Evolutionary conservation across 805 yeast species (phyloP).

Genomic region (Wickerhamiella hasegawae): DNA sequence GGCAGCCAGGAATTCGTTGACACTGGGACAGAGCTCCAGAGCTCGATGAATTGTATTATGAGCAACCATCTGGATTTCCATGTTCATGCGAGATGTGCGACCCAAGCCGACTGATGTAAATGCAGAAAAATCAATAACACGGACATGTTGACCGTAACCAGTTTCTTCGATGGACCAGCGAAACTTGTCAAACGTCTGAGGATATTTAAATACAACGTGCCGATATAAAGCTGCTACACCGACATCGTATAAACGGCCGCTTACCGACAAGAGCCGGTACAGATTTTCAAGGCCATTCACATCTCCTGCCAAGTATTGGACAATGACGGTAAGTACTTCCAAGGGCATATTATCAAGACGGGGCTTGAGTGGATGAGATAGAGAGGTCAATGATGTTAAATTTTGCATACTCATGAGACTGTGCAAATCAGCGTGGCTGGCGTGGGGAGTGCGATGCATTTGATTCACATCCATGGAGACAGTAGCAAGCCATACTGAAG

Average conservation of each 20-base stretch:
- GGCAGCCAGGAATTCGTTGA: slow-evolving; percentile 65
- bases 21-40: slow-evolving; percentile 40
- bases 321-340: slow-evolving; percentile 16
- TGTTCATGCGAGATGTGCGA: slow-evolving; percentile 76
- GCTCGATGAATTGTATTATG: slow-evolving; percentile 51
- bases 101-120: slow-evolving; percentile 84
- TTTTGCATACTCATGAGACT: background rate
- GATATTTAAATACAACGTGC: slow-evolving; percentile 46
- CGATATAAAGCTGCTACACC: slow-evolving; percentile 24
- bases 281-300: slow-evolving; percentile 8
- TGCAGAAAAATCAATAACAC: slow-evolving; percentile 71
- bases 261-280: slow-evolving; percentile 13
- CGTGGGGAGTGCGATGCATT: slow-evolving; percentile 3
- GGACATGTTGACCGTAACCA: slow-evolving; percentile 34
- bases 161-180: slow-evolving; percentile 39
- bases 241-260: slow-evolving; percentile 19
- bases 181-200: slow-evolving; percentile 63
- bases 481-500: slow-evolving; percentile 10
- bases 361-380: background rate
- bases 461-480: slow-evolving; percentile 9
- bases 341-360: slow-evolving; percentile 11
- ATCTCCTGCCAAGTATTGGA: slow-evolving; percentile 13
- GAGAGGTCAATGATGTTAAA: background rate
- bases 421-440: background rate
- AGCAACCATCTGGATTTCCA: slow-evolving; percentile 82